A percentile compares a stretch with the other conserved stretches of the same genome.
phyloP scores from a whole-genome alignment of 2,329 filamentous ascomycete genomes.

The Blastomyces percursus region DNA sequence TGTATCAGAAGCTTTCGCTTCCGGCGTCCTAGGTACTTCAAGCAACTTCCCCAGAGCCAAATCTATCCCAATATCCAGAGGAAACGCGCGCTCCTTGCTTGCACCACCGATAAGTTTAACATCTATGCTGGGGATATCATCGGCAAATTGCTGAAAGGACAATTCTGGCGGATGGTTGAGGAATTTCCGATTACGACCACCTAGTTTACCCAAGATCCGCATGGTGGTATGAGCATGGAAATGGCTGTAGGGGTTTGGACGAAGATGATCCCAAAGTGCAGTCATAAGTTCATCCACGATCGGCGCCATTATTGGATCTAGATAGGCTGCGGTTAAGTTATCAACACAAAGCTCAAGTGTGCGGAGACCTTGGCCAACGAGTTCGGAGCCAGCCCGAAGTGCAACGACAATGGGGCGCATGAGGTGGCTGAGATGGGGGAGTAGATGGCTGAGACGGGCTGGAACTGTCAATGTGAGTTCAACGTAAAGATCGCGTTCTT shows the following conservation, averaged over 20 bases:
- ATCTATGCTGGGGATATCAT: conserved; percentile 80
- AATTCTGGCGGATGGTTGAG: conserved; percentile 82
- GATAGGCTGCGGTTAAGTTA: conserved; percentile 92
- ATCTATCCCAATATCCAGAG: conserved; percentile 74
- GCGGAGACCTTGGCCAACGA: conserved; percentile 85
- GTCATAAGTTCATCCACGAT: conserved; percentile 99
- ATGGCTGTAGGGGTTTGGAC: conserved; percentile 88
- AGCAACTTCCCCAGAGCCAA: conserved; percentile 78
- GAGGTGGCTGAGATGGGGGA: conserved; percentile 89
- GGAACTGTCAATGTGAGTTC: conserved; percentile 95
- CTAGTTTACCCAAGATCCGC: conserved; percentile 91
- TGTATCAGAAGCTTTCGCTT: conserved; percentile 53
- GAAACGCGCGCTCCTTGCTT: conserved; percentile 78
- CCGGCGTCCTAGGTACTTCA: conserved; percentile 57
- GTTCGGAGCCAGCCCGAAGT: conserved; percentile 76
- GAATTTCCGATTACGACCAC: conserved; percentile 89
- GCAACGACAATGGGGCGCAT: conserved; percentile 98
- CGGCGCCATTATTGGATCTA: conserved; percentile 97
- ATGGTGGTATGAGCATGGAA: conserved; percentile 97
- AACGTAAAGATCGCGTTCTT: conserved; percentile 90
- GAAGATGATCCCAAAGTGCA: conserved; percentile 88
- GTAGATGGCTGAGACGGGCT: conserved; percentile 80
- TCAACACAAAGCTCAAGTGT: conserved; percentile 96
- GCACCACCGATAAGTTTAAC: conserved; percentile 83
- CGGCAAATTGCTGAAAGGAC: conserved; percentile 70